These are phyloP conservation scores for Cystoderma amianthinum DNA, from an alignment of 768 basidiomycete genomes.

Conservation along the genomic window DNA sequence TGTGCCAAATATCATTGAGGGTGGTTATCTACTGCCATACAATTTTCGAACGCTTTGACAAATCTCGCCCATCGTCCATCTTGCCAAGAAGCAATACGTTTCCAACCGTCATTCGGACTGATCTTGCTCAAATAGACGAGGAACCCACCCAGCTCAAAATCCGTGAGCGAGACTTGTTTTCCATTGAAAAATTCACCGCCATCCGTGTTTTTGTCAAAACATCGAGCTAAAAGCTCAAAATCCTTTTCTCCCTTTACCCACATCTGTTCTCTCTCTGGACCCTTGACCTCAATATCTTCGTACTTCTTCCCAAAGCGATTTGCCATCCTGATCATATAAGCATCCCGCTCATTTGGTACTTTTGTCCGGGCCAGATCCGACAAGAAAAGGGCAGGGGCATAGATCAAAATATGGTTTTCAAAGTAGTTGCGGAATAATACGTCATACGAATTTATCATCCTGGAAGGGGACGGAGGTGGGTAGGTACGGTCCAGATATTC, in stretches of 20 bases:
- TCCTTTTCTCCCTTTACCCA: not conserved
- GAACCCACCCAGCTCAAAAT: conserved; percentile 17
- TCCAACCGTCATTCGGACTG: conserved; percentile 19
- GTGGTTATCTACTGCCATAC: conserved; percentile 11
- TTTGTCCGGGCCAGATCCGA: not conserved
- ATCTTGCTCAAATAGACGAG: conserved; percentile 14
- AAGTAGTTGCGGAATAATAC: not conserved
- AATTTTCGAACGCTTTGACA: conserved; percentile 11
- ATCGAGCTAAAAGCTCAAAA: conserved; percentile 3
- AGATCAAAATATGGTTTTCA: not conserved
- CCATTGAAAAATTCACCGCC: conserved; percentile 13
- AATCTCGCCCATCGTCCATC: conserved; percentile 18
- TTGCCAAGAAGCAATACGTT: conserved; percentile 16
- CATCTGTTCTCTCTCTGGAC: not conserved
- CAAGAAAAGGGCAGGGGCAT: not conserved
- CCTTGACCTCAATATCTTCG: not conserved
- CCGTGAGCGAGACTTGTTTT: conserved; percentile 12
- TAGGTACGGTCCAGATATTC: not conserved
- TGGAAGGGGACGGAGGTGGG: no score
- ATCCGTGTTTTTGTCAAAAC: conserved; percentile 7
- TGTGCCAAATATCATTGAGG: no score
- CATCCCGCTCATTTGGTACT: not conserved
- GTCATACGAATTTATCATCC: not conserved
- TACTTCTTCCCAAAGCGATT: not conserved
- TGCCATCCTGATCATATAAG: not conserved